Evolutionary conservation across 2,329 filamentous ascomycete genomes (phyloP), one percentile per base, ranked within the genome.

Genomic region (Talaromyces pinophilus): DNA sequence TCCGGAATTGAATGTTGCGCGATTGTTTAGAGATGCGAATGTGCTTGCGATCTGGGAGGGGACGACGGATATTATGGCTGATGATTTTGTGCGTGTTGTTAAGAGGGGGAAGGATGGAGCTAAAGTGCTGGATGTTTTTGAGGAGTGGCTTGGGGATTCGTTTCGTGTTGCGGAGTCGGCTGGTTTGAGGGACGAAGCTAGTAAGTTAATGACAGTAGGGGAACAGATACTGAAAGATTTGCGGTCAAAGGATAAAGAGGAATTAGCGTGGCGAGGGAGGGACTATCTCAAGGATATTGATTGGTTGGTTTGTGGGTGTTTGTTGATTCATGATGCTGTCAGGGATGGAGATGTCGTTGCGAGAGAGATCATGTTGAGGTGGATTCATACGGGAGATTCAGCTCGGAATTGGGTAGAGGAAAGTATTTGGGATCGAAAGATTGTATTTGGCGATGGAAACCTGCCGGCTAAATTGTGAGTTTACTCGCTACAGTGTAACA

Each of bases 1-100:
- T 62, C 86, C 87, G 62, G 83, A 86, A 25, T 77, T 90, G 64
- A 92, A 92, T 71, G 78, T 92, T 1, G 83, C 88, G 0, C 82
- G 88, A 22, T 77, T 91, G 0, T 89, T 86, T 71, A 84, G 90
- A 3, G 89, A 92, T 70, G 85, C 84, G 10, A 81, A 82, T 42
- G 88, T 92, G 40, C 66, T 67, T 15, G 65, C 67, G 11, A 69
- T 69, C 25, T 90, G 88, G 87, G 88, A 90, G 75, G 88, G 89
- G 0, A 92, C 89, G 0, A 90, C 88, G 0, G 88, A 90, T 70
- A 87, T 92, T 6, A 80, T 92, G 67, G 86, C 86, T 11, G 80
- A 81, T 33, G 83, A 85, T 67, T 75, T 83, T 1, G 77, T 84
- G 19, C 74, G 82, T 13, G 66, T 59, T 25, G 59, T 67, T 3